These are phyloP conservation scores for Ascochyta koolunga DNA, from an alignment of 2,329 filamentous ascomycete genomes.

Conservation along the genomic window DNA sequence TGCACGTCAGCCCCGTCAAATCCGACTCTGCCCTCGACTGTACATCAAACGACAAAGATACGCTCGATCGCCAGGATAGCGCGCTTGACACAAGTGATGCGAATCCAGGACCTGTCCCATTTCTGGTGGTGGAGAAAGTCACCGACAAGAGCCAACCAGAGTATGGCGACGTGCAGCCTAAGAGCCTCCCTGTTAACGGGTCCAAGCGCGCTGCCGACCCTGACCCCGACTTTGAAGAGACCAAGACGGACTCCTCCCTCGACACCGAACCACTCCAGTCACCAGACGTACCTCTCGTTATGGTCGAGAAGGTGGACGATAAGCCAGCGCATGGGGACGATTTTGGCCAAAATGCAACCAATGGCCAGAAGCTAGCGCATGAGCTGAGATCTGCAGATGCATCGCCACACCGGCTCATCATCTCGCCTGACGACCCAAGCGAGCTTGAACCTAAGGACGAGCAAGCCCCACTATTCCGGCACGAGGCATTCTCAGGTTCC, in stretches of 20 bases:
- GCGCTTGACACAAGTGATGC: conserved; percentile 11
- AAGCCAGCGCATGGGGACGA: conserved; percentile 45
- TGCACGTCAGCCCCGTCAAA: conserved; percentile 43
- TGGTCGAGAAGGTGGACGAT: conserved; percentile 47
- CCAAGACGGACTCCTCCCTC: conserved; percentile 20
- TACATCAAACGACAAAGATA: conserved; percentile 1
- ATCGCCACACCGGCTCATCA: conserved; percentile 40
- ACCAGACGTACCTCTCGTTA: conserved; percentile 30
- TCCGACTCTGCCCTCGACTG: neutral
- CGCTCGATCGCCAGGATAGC: conserved; percentile 28
- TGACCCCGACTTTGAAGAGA: conserved; percentile 27
- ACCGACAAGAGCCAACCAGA: conserved; percentile 25
- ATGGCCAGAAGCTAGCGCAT: conserved; percentile 43
- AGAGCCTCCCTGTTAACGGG: conserved; percentile 18
- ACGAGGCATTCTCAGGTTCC: conserved; percentile 36
- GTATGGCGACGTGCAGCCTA: conserved; percentile 22
- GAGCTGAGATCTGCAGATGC: conserved; percentile 42
- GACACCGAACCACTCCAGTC: conserved; percentile 15
- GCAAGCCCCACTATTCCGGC: conserved; percentile 38
- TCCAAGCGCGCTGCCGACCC: conserved; percentile 31
- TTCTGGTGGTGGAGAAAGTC: conserved; percentile 32
- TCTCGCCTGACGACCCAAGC: conserved; percentile 26
- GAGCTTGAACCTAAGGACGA: conserved; percentile 25
- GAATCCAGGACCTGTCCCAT: conserved; percentile 25
- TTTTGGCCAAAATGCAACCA: conserved; percentile 42